A percentile compares a stretch with the other conserved stretches of the same genome.
These are phyloP conservation scores for Xylariaceae sp. DNA, from an alignment of 2,329 filamentous ascomycete genomes.

Conservation along the genomic window DNA sequence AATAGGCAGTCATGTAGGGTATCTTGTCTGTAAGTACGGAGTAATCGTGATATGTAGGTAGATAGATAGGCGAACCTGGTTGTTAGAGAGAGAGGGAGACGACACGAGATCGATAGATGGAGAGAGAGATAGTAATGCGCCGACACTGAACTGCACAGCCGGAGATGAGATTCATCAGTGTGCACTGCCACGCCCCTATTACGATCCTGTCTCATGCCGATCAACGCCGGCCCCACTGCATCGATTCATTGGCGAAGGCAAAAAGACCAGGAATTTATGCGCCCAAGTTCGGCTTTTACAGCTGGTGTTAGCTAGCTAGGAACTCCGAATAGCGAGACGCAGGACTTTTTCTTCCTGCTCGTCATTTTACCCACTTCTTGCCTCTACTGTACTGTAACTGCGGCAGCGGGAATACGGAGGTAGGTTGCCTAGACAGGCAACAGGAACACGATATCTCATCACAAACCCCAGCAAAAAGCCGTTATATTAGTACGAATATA, in stretches of 20 bases:
- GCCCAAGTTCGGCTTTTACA: conserved; percentile 6
- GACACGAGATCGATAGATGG: not conserved
- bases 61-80: not conserved
- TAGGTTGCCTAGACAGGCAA: too few species aligned
- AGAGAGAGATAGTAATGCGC: not conserved
- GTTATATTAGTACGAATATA: not conserved
- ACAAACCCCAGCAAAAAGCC: not conserved
- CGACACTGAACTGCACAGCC: not conserved
- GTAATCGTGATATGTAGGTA: too few species aligned
- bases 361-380: not conserved
- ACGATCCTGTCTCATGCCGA: conserved; percentile 7
- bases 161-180: conserved; percentile 10
- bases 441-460: too few species aligned
- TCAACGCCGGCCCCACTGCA: conserved; percentile 7
- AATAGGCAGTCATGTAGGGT: too few species aligned
- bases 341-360: not conserved
- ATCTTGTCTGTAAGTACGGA: too few species aligned
- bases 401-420: too few species aligned
- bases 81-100: too few species aligned
- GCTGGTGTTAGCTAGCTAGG: too few species aligned
- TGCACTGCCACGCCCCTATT: conserved; percentile 9
- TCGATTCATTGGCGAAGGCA: not conserved
- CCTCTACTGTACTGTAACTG: too few species aligned
- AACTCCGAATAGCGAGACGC: conserved; percentile 6
- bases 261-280: not conserved